These are phyloP conservation scores for Tulasnella sp. DNA, from an alignment of 768 basidiomycete genomes.

Conservation along the genomic window DNA sequence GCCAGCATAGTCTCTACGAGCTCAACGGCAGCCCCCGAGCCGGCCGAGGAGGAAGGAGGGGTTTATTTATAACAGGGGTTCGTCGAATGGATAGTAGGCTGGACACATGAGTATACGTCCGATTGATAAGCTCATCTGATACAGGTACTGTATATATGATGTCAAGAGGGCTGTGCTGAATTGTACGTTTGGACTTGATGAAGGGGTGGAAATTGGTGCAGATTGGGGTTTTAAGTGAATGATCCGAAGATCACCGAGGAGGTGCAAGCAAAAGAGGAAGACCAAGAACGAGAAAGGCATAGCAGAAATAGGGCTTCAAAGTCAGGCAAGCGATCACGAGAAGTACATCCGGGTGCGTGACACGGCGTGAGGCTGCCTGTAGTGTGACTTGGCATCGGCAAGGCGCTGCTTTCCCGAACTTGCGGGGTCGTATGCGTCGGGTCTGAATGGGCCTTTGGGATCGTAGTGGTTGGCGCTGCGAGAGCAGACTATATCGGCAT, in stretches of 20 bases:
- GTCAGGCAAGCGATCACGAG: background rate
- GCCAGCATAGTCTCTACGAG: background rate
- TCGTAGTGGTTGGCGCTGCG: conserved; percentile 18
- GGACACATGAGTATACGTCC: no score
- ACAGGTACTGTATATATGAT: no score
- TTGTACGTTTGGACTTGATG: no score
- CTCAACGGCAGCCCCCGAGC: no score
- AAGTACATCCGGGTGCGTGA: conserved; percentile 11
- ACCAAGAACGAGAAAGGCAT: background rate
- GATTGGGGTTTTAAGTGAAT: no score
- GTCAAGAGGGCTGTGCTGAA: no score
- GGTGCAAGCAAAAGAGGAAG: no score
- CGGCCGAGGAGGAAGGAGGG: background rate
- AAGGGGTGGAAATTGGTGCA: no score
- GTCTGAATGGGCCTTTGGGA: conserved; percentile 10
- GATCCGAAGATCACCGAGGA: no score
- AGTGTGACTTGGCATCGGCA: conserved; percentile 4
- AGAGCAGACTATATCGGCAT: conserved; percentile 19
- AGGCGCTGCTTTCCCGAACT: conserved; percentile 7
- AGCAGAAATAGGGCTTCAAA: background rate
- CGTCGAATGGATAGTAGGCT: no score
- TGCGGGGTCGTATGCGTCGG: conserved; percentile 1
- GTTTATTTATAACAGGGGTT: no score
- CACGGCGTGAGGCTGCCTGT: conserved; percentile 2
- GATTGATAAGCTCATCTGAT: no score